Evolutionary conservation across 768 basidiomycete species (phyloP).

Genomic region (Naganishia vishniacii): DNA sequence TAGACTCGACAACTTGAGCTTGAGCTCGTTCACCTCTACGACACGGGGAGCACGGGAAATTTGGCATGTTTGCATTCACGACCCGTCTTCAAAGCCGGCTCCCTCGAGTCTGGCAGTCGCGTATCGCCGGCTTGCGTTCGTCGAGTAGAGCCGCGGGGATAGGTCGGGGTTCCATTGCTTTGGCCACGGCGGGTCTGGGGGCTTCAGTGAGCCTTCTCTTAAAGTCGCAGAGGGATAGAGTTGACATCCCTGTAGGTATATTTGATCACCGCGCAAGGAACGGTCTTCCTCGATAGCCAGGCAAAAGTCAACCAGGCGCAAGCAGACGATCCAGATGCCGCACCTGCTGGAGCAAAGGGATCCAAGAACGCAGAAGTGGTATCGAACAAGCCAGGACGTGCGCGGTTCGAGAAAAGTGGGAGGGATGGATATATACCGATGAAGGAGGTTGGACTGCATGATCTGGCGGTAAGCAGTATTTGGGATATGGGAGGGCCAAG

Average conservation of each 20-base stretch:
- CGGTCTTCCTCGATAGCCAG: conserved; percentile 8
- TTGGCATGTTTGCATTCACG: too few relatives aligned
- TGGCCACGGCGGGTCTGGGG: conserved; percentile 5
- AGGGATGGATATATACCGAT: conserved; percentile 8
- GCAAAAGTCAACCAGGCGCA: conserved; percentile 9
- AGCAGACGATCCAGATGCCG: conserved; percentile 14
- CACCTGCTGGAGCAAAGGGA: conserved; percentile 11
- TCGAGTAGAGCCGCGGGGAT: background rate
- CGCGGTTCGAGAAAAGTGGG: background rate
- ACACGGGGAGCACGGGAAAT: too few relatives aligned
- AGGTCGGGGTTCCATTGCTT: background rate
- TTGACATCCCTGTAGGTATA: background rate
- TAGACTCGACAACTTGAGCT: too few relatives aligned
- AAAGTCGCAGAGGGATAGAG: background rate
- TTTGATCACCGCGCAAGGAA: background rate
- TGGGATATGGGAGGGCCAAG: background rate
- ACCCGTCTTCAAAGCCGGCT: too few relatives aligned
- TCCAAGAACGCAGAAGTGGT: conserved; percentile 1
- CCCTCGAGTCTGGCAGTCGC: too few relatives aligned
- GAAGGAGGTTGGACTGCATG: conserved; percentile 38
- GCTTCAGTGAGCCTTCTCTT: background rate
- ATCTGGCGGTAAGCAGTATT: conserved; percentile 27
- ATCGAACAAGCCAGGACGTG: background rate
- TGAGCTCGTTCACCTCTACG: too few relatives aligned
- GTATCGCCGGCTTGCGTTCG: background rate